Base-by-base conservation (phyloP, 106 monocot genomes). In the Chionographis japonica region DNA sequence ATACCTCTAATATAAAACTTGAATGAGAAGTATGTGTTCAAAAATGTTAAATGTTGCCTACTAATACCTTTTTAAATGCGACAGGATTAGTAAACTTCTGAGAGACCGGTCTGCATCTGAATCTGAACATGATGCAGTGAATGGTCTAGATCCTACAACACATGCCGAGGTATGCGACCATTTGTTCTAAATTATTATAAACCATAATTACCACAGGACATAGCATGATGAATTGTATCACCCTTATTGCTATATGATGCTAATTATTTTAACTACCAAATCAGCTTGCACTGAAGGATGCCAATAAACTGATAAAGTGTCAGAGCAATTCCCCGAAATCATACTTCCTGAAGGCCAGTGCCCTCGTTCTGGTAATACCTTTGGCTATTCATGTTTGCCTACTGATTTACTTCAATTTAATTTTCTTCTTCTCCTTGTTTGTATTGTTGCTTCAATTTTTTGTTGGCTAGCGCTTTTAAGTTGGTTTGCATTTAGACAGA, bases 271-370 rank as follows among this genome's bases (percentile, higher is more conserved):
- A 13, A 36, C 43, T 71, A 19, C 6, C 3, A 9, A 72, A 76
- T 59, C 79, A 98, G 97, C 82, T 98, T 71, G 89, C 92, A 56
- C 66, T 92, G 39, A 98, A 90, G 78, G 97, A 98, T 90, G 89
- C 92, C 63, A 92, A 92, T 49, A 98, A 85, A 77, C 80, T 85
- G 55, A 37, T 87, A 42, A 68, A 40, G 68, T 39, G 65, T 38
- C 43, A 50, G 63, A 79, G 71, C 37, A 79, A 68, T 68, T 80
- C 83, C 65, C 78, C 89, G 7, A 89, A 81, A 79, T 68, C 92
- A 72, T 92, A 92, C 75, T 63, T 89, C 72, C 69, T 98, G 69
- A 98, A 92, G 74, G 84, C 87, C 58, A 87, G 77, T 78, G 89
- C 92, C 63, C 89, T 98, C 14, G 57, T 85, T 50, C 80, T 90